Evolutionary conservation across 2,329 filamentous ascomycete genomes (phyloP).

Genomic region (Sphaerulina musiva): DNA sequence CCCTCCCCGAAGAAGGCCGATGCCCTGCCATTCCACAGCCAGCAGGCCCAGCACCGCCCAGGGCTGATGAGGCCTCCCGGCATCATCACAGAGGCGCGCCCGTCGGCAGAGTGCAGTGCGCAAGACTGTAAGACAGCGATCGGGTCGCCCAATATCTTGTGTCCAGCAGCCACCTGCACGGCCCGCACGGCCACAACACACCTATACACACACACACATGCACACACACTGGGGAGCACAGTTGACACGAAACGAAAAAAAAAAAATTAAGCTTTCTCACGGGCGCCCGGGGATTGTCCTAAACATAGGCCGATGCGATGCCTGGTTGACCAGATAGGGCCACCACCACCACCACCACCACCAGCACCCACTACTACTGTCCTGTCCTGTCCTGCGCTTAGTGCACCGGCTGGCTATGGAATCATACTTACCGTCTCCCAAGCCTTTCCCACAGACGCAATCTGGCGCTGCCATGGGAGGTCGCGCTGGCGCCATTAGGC

Average conservation of each 20-base stretch:
- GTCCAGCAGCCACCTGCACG: background rate
- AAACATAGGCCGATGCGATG: conserved; percentile 23
- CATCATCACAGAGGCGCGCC: conserved; percentile 7
- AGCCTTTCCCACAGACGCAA: conserved; percentile 29
- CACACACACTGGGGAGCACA: background rate
- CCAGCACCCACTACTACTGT: no score
- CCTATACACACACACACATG: background rate
- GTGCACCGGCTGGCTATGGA: conserved; percentile 10
- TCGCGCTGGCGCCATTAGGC: conserved; percentile 29
- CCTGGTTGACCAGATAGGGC: conserved; percentile 13
- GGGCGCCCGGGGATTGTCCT: conserved; percentile 17
- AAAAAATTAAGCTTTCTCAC: conserved; percentile 7
- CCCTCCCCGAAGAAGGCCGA: conserved; percentile 23
- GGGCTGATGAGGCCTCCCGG: no score
- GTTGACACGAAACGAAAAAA: background rate
- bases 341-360: background rate
- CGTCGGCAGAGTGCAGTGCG: conserved; percentile 6
- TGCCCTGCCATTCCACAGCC: conserved; percentile 18
- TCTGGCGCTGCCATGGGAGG: conserved; percentile 30
- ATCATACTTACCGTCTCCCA: conserved; percentile 13
- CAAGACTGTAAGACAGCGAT: background rate
- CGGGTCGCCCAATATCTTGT: conserved; percentile 10
- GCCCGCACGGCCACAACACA: background rate
- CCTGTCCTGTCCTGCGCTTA: conserved; percentile 16
- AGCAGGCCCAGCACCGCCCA: background rate